Evolutionary conservation across 2,329 filamentous ascomycete species (phyloP), one percentile per base, ranked within the genome.

Genomic region (Aspergillus latus): DNA sequence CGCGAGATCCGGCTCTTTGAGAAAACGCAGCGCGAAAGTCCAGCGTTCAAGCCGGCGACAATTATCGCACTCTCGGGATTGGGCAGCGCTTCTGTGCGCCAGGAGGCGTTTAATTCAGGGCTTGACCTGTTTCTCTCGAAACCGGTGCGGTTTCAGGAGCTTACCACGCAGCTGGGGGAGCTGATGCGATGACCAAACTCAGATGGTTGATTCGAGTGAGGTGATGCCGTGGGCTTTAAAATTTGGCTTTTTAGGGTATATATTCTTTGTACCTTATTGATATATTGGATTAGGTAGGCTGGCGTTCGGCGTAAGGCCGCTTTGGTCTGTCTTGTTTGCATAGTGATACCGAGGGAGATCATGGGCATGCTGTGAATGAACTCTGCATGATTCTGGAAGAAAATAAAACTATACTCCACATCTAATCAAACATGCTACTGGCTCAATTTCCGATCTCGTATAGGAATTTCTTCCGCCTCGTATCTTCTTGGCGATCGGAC

Each of bases 91-190:
- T 58, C 56, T 36, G 68, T 68, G 13, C 66, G 69, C 49, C 61
- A 68, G 21, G 68, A 71, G n/a, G 71, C 71, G 13, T 53, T 66
- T 8, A 65, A 59, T 4, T 66, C 66, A 11, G 71, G 71, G 6
- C 67, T 74, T 34, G 64, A 72, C 39, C 60, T 63, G n/a, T 72
- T 73, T 49, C 60, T 74, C 13, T 63, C 66, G 13, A 74, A 74
- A 47, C 71, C 71, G 1, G 54, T 71, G 16, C 49, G 54, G 15
- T 57, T 57, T 30, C 54, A 57, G 43, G 54, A 53, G 49, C n/a
- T 57, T 16, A 49, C 45, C 15, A 40, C 39, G 34, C 54, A 57
- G 44, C 43, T 57, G 15, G 37, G 16, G n/a, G 54, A 53, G 46
- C 28, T 57, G 10, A 21, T 52, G 34, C 44, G 30, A 11, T 57